phyloP scores from a whole-genome alignment of 495 filamentous ascomycete genomes.

The Penicillium longicatenatum region DNA sequence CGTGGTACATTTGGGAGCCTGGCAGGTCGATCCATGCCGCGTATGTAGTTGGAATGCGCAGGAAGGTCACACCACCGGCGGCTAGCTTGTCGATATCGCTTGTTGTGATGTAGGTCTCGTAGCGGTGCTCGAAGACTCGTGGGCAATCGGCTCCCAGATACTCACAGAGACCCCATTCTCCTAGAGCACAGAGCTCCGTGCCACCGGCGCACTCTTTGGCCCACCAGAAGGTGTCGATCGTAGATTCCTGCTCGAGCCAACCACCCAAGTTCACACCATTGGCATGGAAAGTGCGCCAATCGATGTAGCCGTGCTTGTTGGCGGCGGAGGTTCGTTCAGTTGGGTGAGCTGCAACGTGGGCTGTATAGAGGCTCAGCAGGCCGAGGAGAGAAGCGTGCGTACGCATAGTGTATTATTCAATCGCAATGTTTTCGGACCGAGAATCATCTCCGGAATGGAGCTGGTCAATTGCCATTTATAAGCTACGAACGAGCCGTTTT shows the following conservation, averaged over 20 bases:
- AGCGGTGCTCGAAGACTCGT: conserved; percentile 29
- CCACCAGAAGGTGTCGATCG: conserved; percentile 34
- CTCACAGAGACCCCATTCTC: conserved; percentile 35
- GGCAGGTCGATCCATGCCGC: conserved; percentile 31
- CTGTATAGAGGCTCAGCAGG: conserved; percentile 2
- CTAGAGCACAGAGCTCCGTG: conserved; percentile 14
- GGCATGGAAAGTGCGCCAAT: conserved; percentile 32
- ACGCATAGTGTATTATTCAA: not conserved
- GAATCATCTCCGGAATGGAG: not conserved
- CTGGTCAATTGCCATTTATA: not conserved
- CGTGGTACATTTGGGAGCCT: conserved; percentile 34
- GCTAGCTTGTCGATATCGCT: conserved; percentile 34
- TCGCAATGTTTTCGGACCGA: not conserved
- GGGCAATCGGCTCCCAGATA: conserved; percentile 28
- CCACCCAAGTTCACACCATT: conserved; percentile 37
- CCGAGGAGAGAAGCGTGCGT: not conserved
- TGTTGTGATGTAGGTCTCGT: conserved; percentile 32
- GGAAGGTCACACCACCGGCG: conserved; percentile 21
- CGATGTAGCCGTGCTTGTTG: conserved; percentile 16
- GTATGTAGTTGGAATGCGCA: conserved; percentile 36
- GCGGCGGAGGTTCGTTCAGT: not conserved
- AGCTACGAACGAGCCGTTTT: not conserved
- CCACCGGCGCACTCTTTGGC: conserved; percentile 21
- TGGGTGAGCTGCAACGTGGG: not conserved
- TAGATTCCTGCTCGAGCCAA: conserved; percentile 39